A percentile compares a stretch with the other conserved stretches of the same genome.
phyloP scores from a whole-genome alignment of 1,139 yeast genomes.

The Geotrichum europaeum region DNA sequence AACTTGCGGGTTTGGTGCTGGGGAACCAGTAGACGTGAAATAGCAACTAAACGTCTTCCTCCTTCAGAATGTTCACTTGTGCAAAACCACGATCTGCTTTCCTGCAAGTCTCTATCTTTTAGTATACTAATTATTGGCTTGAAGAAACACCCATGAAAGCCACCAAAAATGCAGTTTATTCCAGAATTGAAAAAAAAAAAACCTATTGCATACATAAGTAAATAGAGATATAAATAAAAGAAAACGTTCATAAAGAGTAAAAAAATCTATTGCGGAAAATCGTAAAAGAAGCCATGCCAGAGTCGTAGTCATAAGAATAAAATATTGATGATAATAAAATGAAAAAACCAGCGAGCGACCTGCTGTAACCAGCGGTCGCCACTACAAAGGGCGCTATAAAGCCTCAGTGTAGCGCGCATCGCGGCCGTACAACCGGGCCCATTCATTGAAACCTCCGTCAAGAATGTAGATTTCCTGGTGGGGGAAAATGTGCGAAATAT shows the following conservation, averaged over 20 bases:
- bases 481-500: constrained; percentile 36
- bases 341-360: background rate
- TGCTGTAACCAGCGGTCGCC: background rate
- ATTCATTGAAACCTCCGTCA: constrained; percentile 75
- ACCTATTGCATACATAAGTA: background rate
- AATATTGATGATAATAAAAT: background rate
- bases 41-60: background rate
- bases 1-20: background rate
- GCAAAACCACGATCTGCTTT: background rate
- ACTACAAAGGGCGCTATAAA: background rate
- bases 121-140: background rate
- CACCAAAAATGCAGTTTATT: background rate
- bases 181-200: background rate
- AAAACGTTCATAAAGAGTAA: background rate
- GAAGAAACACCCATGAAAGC: background rate
- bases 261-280: background rate
- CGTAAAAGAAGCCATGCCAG: background rate
- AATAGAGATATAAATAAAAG: background rate
- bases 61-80: background rate
- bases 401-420: background rate
- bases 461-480: constrained; percentile 60
- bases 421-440: constrained; percentile 70
- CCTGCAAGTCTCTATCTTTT: background rate
- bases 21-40: background rate
- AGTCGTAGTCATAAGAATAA: background rate